Evolutionary conservation across 352 stramenopile genomes (phyloP).

Genomic region (Phytopythium cucurbitacearum): DNA sequence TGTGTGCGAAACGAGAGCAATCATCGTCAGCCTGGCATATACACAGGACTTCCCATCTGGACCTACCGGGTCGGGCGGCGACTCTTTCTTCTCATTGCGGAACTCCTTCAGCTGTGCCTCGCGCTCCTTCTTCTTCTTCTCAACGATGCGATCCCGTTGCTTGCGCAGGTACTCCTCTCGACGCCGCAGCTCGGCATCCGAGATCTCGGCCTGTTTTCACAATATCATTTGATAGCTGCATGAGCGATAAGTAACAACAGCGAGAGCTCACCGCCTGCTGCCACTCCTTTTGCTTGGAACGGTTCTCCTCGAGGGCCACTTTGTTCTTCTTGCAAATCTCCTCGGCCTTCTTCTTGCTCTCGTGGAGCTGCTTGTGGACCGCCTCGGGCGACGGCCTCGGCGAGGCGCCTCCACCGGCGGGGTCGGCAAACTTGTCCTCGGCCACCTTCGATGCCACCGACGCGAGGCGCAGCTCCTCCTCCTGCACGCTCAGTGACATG

Average conservation of each 20-base stretch:
- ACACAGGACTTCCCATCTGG: background rate
- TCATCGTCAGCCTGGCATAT: background rate
- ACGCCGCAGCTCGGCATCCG: slow-evolving; percentile 63
- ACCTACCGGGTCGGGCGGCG: slow-evolving; percentile 42
- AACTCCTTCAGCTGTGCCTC: slow-evolving; percentile 71
- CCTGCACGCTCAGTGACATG: slow-evolving; percentile 71
- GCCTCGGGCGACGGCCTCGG: slow-evolving; percentile 41
- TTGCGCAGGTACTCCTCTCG: slow-evolving; percentile 73
- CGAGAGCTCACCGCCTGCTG: slow-evolving; percentile 22
- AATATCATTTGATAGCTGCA: background rate
- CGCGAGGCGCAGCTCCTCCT: slow-evolving; percentile 56
- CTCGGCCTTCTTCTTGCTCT: slow-evolving; percentile 68
- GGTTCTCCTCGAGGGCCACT: slow-evolving; percentile 64
- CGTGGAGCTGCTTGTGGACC: slow-evolving; percentile 47
- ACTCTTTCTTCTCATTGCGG: slow-evolving; percentile 66
- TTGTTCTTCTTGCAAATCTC: slow-evolving; percentile 77
- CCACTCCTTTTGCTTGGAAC: slow-evolving; percentile 62
- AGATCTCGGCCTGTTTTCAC: slow-evolving; percentile 43
- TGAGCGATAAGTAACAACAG: background rate
- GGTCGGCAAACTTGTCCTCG: slow-evolving; percentile 56
- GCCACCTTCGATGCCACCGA: slow-evolving; percentile 49
- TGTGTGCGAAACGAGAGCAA: slow-evolving; percentile 5
- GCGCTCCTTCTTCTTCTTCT: slow-evolving; percentile 79
- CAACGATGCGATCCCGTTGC: slow-evolving; percentile 73
- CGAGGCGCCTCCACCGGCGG: slow-evolving; percentile 13